These are phyloP conservation scores for Baeospora myosura DNA, from an alignment of 1,284 basidiomycete genomes.

Conservation along the genomic window DNA sequence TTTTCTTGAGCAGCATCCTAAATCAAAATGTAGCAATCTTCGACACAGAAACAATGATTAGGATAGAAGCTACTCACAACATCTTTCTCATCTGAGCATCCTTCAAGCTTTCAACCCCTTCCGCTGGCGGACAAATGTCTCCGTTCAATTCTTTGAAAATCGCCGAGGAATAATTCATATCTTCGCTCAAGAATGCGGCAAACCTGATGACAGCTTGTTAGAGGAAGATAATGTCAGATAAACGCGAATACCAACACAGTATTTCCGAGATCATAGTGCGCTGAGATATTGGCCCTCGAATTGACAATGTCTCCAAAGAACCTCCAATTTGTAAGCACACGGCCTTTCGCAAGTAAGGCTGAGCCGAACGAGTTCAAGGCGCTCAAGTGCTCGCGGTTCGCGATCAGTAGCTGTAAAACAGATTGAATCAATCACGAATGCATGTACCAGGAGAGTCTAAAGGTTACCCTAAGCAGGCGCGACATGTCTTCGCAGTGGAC, in stretches of 20 bases:
- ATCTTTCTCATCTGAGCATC: too few relatives aligned
- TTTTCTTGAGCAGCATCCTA: too few relatives aligned
- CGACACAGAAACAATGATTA: too few relatives aligned
- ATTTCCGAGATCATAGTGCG: conserved; percentile 71
- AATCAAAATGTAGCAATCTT: too few relatives aligned
- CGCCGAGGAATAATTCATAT: conserved; percentile 81
- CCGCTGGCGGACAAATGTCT: too few relatives aligned
- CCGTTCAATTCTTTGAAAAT: conserved; percentile 62
- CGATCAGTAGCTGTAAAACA: conserved; percentile 53
- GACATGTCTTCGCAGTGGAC: conserved; percentile 53
- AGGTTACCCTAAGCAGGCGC: conserved; percentile 62
- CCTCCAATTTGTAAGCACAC: conserved; percentile 50
- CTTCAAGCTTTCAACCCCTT: too few relatives aligned
- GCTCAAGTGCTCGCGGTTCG: conserved; percentile 47
- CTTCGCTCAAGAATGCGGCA: conserved; percentile 58
- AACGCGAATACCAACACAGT: conserved; percentile 43
- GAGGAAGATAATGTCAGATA: background rate
- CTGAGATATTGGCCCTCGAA: conserved; percentile 63
- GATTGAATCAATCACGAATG: conserved; percentile 15
- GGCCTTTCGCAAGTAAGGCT: conserved; percentile 49
- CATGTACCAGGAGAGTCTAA: conserved; percentile 56
- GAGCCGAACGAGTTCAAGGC: conserved; percentile 39
- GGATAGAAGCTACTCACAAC: too few relatives aligned
- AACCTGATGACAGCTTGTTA: conserved; percentile 18
- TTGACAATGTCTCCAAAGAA: conserved; percentile 60